Evolutionary conservation across 1,284 basidiomycete genomes (phyloP), one percentile per base, ranked within the genome.

Genomic region (Pholiota adiposa): DNA sequence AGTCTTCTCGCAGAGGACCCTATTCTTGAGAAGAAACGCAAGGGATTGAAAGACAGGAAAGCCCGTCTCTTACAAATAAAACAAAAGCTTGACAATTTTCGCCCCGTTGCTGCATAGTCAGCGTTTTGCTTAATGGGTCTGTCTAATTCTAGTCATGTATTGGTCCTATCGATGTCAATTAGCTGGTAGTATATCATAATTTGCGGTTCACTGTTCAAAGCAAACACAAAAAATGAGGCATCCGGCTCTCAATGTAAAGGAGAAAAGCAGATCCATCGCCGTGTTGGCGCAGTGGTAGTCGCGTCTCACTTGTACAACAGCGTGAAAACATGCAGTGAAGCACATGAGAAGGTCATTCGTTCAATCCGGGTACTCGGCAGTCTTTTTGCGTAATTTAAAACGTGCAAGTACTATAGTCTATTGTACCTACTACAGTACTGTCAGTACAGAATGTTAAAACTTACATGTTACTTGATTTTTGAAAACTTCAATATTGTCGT

Each of bases 1-100:
- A 69, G 72, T 23, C 67, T 85, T 14, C 67, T 85, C 14, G 68
- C 67, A 14, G 84, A 85, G 62, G 81, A 85, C 62, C 77, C 80
- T 0, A 64, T 44, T 0, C 66, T 75, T 0, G 70, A 67, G 33
- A 62, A 44, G 7, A 67, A 64, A 44, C 74, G 83, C 8, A 46
- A 31, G 19, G 53, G 61, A 14, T 66, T 84, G 54, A 63, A 72
- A 41, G 63, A 68, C 16, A 71, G 49, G 56, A 67, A 65, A 23
- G 52, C 4, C 11, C 65, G 72, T 21, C 66, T 84, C 11, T 56
- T 66, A 25, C 70, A 74, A 50, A 83, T 84, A 62, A 75, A 72
- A 58, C 54, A 50, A 23, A 73, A 64, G 52, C 61, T 83, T 12
- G 70, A 72, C 11, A 63, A 51, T 1, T 74, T 72, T 43, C 48